Percentiles rank a stretch among this genome's conserved stretches.
Evolutionary conservation across 2,329 filamentous ascomycete species (phyloP).

Genomic region (Sclerotiophoma versabilis): DNA sequence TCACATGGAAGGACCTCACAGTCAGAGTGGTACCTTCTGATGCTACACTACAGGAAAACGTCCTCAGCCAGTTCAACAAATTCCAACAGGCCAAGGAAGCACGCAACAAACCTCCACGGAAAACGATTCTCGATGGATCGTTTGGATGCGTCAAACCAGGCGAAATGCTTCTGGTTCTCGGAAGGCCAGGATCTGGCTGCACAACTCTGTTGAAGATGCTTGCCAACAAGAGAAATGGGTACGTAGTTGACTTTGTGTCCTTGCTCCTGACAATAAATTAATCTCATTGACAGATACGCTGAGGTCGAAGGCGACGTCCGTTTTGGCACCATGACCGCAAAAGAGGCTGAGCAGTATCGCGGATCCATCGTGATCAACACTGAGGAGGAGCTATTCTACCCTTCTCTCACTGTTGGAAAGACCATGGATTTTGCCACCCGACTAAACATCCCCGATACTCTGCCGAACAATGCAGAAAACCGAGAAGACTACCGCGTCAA

Average conservation of each 20-base stretch:
- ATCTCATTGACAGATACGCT: slow-evolving; percentile 69
- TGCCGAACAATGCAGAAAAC: slow-evolving; percentile 55
- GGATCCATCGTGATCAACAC: slow-evolving; percentile 73
- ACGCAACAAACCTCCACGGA: slow-evolving; percentile 57
- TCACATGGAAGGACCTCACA: slow-evolving; percentile 25
- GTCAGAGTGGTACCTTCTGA: slow-evolving; percentile 24
- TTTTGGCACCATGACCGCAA: slow-evolving; percentile 64
- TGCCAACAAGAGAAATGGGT: slow-evolving; percentile 59
- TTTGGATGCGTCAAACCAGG: slow-evolving; percentile 70
- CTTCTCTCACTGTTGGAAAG: slow-evolving; percentile 59
- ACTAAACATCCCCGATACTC: slow-evolving; percentile 65
- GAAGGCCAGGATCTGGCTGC: slow-evolving; percentile 60
- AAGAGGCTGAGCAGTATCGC: slow-evolving; percentile 78
- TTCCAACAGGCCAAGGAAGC: slow-evolving; percentile 55
- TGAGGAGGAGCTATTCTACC: slow-evolving; percentile 62
- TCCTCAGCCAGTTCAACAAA: slow-evolving; percentile 53
- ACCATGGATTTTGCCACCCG: slow-evolving; percentile 64
- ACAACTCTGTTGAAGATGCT: slow-evolving; percentile 75
- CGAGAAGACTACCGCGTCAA: slow-evolving; percentile 57
- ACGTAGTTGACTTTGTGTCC: slow-evolving; percentile 40
- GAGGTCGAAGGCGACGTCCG: slow-evolving; percentile 69
- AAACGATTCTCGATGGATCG: slow-evolving; percentile 69
- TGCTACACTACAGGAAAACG: slow-evolving; percentile 26
- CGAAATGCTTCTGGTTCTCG: slow-evolving; percentile 76
- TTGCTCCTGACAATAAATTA: not conserved